Evolutionary conservation across 1,139 yeast genomes (phyloP), one percentile per base, ranked within the genome.

Genomic region (Komagataea norvegica): DNA sequence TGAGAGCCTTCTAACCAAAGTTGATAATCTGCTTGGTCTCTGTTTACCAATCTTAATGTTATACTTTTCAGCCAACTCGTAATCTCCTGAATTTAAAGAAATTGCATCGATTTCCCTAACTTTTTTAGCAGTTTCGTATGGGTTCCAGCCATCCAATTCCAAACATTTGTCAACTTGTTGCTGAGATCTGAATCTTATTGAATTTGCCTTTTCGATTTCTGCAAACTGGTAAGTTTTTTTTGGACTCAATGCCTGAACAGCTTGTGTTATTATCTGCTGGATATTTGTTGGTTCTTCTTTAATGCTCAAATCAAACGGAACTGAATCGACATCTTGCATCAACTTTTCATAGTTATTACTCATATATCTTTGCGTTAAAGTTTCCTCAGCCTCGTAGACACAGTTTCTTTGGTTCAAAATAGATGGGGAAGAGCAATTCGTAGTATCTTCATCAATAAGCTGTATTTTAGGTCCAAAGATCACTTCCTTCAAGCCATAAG

Each of bases 361-460:
- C 52, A 51, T 45, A 20, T 51, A 51, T 17, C 51, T 34, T 27
- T 52, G 55, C 0, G 56, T 52, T 25, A 52, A 43, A 0, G 56
- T 51, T 34, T 50, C 50, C 8, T 43, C 38, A 0, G 38, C 50
- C 3, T 44, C 46, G 28, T 33, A 35, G 3, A 46, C 46, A 1
- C 47, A 34, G n/a, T n/a, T n/a, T n/a, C n/a, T n/a, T n/a, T n/a
- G n/a, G n/a, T n/a, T n/a, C n/a, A n/a, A n/a, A n/a, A n/a, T n/a
- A 14, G 35, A 25, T 24, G 26, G 14, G 8, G 5, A 5, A 9
- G 25, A n/a, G 6, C 23, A 11, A 4, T 15, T 6, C 6, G 15
- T 19, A 7, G 8, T 19, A 8, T 15, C n/a, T 19, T 18, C 25
- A n/a, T n/a, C n/a, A n/a, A n/a, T n/a, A n/a, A n/a, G n/a, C n/a